Percentiles rank a stretch among this genome's conserved stretches.
Conservation (phyloP, 257 asterid species). For the Misopates orontium region DNA sequence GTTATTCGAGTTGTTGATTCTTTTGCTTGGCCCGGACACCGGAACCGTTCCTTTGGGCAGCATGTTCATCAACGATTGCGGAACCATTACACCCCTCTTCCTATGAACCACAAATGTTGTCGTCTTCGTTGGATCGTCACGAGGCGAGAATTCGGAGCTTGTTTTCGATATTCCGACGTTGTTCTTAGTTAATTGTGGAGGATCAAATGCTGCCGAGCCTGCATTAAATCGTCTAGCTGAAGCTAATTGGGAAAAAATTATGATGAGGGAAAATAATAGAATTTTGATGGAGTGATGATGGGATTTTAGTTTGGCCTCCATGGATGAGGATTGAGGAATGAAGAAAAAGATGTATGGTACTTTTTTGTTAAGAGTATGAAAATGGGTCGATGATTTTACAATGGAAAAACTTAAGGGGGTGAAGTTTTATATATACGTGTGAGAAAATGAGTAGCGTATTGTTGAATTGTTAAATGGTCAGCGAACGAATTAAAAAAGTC, state of each 20-base stretch:
- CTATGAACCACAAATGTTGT: not conserved
- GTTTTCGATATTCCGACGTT: too few relatives aligned
- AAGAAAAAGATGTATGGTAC: not conserved
- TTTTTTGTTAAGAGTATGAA: too few relatives aligned
- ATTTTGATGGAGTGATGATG: not conserved
- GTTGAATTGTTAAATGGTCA: slow-evolving; percentile 11
- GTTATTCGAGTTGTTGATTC: slow-evolving; percentile 33
- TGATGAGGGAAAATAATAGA: slow-evolving; percentile 16
- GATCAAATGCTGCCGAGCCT: too few relatives aligned
- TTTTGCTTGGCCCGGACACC: slow-evolving; percentile 44
- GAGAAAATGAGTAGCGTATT: not conserved
- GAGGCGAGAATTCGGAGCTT: too few relatives aligned
- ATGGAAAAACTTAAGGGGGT: not conserved
- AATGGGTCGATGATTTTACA: not conserved
- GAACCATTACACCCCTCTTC: slow-evolving; percentile 14
- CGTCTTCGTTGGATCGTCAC: too few relatives aligned
- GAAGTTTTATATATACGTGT: not conserved
- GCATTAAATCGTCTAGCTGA: not conserved
- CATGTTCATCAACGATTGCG: slow-evolving; percentile 36
- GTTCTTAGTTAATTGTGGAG: too few relatives aligned
- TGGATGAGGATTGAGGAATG: slow-evolving; percentile 12
- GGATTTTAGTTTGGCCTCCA: slow-evolving; percentile 21
- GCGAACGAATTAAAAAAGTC: not conserved
- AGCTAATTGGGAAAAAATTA: not conserved
- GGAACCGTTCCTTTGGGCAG: slow-evolving; percentile 38